Base-by-base conservation (phyloP, 306 rosid genomes). In the Macrotyloma uniflorum region DNA sequence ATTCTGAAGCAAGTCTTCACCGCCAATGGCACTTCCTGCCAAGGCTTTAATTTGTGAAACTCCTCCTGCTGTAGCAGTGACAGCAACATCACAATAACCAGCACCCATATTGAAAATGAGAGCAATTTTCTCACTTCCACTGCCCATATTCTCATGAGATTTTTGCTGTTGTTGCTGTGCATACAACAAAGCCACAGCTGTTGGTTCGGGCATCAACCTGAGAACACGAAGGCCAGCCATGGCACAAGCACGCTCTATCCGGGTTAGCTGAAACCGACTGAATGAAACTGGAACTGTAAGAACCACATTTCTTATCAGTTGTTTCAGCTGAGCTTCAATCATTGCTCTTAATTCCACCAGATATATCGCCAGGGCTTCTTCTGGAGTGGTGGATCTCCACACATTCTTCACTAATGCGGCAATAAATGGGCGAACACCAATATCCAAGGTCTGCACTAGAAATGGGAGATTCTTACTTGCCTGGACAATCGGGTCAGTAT, bases 1-100 rank as follows among this genome's bases (percentile, higher is more conserved):
- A 51, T 88, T 94, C 86, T 90, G 98, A 80, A 94, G 97, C 71
- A 94, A 67, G 86, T 94, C 98, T 84, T 94, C 98, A 57, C 98
- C 98, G 20, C 97, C 98, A n/a, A 88, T 61, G 30, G 97, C 79
- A 76, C 86, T 80, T 79, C 98, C 98, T 23, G 95, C 89, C 77
- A 94, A 75, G 59, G 98, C 86, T 83, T 88, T 92, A 71, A 92
- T 92, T 81, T 94, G 93, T 2, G 97, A 88, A 45, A 90, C 88
- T 64, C 98, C 97, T 59, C 95, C 95, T 0, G 92, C 92, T 20
- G 95, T 83, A 59, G 91, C 95, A 30, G 90, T 78, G 24, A 92
- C 85, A 58, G 97, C 97, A 15, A 87, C 98, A 75, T 94, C 98
- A 70, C 89, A 88, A 80, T 85, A 94, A 55, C 98, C 97, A 55